These are phyloP conservation scores for Candida michaelii DNA, from an alignment of 805 yeast genomes.

Conservation along the genomic window DNA sequence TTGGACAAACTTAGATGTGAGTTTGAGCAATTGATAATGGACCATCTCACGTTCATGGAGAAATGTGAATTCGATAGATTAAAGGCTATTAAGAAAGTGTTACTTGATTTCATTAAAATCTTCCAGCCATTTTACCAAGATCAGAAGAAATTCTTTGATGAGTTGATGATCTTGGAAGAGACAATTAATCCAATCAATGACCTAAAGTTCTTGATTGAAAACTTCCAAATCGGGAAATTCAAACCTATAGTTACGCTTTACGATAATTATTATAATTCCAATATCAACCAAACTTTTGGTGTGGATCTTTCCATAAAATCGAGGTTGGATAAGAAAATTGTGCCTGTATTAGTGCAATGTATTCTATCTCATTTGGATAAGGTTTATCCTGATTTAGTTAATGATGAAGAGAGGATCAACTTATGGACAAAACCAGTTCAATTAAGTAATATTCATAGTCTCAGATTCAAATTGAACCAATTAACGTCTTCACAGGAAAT, in stretches of 20 bases:
- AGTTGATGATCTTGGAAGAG: conserved; percentile 63
- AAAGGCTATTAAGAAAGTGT: conserved; percentile 71
- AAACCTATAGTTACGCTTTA: conserved; percentile 70
- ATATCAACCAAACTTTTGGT: conserved; percentile 72
- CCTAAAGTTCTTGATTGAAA: conserved; percentile 61
- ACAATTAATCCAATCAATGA: conserved; percentile 70
- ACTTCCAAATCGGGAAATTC: conserved; percentile 72
- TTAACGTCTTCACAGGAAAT: conserved; percentile 29
- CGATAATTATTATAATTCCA: conserved; percentile 76
- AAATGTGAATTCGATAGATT: conserved; percentile 79
- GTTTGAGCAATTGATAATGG: conserved; percentile 70
- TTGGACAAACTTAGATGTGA: conserved; percentile 70
- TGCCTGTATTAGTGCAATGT: conserved; percentile 65
- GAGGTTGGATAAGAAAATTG: conserved; percentile 67
- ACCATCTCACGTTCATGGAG: conserved; percentile 75
- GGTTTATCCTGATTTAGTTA: conserved; percentile 64
- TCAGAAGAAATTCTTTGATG: conserved; percentile 59
- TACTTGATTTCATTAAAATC: conserved; percentile 68
- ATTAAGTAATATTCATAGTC: conserved; percentile 56
- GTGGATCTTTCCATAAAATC: conserved; percentile 71
- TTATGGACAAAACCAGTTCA: conserved; percentile 71
- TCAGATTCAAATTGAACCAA: conserved; percentile 55
- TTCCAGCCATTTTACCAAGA: conserved; percentile 60
- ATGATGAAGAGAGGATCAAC: conserved; percentile 66
- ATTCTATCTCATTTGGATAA: conserved; percentile 66